Base-by-base conservation (phyloP, 257 asterid genomes). In the Sherardia arvensis region DNA sequence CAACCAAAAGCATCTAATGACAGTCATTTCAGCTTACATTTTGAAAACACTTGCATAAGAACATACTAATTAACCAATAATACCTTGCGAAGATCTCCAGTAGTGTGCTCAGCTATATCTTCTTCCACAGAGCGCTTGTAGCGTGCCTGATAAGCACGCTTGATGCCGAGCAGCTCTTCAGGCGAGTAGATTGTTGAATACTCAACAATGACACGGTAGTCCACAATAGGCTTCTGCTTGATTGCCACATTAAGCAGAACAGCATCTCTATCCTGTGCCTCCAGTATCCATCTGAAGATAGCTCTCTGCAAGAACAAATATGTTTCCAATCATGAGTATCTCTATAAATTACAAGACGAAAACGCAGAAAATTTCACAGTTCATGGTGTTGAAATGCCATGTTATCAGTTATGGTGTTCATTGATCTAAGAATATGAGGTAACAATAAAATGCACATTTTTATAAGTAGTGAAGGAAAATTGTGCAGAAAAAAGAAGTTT, bases 51-150 rank as follows among this genome's bases (percentile, higher is more conserved):
- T 49, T 49, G 7, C 20, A 43, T 15, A 43, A 43, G 8, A 43
- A 43, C 51, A 43, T 43, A 38, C 4, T 10, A 38, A 8, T 1
- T 36, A n/a, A n/a, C n/a, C n/a, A n/a, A n/a, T 45, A 30, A 64
- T 53, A 73, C 97, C 85, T 76, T 78, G 65, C 95, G 95, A 8
- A 85, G 27, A 53, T 82, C 81, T 33, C 77, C 87, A 0, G 73
- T 64, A 48, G 87, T 73, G 45, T 84, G 84, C 10, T 78, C 78
- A 38, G 95, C 90, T 66, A 90, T 55, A 62, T 85, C 95, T 53
- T 90, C 97, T 71, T 90, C 97, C 15, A 90, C 7, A 5, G 95
- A 85, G 67, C 40, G 88, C 71, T 80, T 85, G 72, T 62, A 87
- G 58, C 95, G 90, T 10, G 21, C 62, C 67, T 81, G 90, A 60